These are phyloP conservation scores for thale cress (Arabidopsis thaliana) DNA, from an alignment of 345 rosid species.

Conservation along the genomic window DNA sequence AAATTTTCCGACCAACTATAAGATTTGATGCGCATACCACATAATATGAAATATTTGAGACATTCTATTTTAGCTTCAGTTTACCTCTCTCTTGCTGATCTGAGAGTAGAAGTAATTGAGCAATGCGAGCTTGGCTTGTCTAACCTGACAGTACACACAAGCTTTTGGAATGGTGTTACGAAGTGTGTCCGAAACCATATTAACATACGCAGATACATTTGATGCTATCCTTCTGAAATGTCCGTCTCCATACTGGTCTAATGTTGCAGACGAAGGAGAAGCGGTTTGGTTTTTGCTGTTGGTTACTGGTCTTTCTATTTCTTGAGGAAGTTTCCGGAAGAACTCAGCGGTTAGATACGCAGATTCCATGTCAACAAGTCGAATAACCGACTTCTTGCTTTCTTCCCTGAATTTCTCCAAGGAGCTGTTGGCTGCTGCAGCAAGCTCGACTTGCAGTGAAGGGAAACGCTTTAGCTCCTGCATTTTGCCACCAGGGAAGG, in stretches of 20 bases:
- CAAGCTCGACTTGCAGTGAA: conserved; percentile 71
- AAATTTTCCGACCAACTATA: neutral
- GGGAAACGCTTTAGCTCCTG: conserved; percentile 87
- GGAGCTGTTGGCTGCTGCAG: conserved; percentile 66
- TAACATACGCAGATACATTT: conserved; percentile 70
- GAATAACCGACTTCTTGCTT: conserved; percentile 65
- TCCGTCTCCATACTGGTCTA: conserved; percentile 66
- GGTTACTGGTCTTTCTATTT: conserved; percentile 53
- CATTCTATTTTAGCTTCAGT: neutral
- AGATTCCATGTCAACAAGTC: conserved; percentile 84
- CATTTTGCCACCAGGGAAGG: conserved; percentile 15
- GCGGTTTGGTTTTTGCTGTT: conserved; percentile 41
- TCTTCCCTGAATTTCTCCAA: conserved; percentile 79
- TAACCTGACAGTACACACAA: conserved; percentile 79
- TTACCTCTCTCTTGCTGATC: conserved; percentile 75
- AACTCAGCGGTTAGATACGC: conserved; percentile 81
- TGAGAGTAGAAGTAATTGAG: conserved; percentile 72
- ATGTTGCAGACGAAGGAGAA: conserved; percentile 41
- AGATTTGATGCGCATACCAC: neutral
- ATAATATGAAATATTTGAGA: neutral
- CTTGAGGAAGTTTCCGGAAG: conserved; percentile 82
- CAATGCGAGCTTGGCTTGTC: conserved; percentile 74
- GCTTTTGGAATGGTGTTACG: conserved; percentile 76
- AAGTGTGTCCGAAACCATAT: conserved; percentile 79
- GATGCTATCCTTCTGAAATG: conserved; percentile 85